Base-by-base conservation (phyloP, 805 yeast species). In the Saccharomycopsis javanensis region DNA sequence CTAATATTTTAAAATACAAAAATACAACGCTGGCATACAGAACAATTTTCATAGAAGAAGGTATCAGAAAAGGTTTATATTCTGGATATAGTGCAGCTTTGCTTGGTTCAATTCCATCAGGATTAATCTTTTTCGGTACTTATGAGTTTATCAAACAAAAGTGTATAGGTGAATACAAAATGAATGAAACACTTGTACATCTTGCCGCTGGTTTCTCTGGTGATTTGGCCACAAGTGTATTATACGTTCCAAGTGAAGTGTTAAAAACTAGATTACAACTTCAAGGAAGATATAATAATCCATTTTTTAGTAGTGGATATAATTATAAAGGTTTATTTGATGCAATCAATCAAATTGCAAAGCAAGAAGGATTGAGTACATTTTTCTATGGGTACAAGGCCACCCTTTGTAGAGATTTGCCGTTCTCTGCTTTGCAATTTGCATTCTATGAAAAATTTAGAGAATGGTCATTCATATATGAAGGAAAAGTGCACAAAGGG, bases 171-270 rank as follows among this genome's bases (percentile, higher is more conserved):
- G 83, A 81, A 31, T 80, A 75, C 65, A 76, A 79, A 7, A 62
- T 85, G 6, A 88, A 90, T 64, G 97, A 90, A 60, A 88, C 96
- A 0, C 62, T 86, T 10, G 74, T 96, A 7, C 92, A 88, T 67
- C 75, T 94, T 54, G 72, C 82, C 1, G 91, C 96, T 1, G 99
- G 99, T 0, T 82, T 94, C 56, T 64, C 91, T n/a, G 99, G 98
- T 28, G 99, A 94, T 69, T 77, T 94, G 58, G 91, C 88, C 3
- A 85, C 94, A 23, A 86, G 95, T 64, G 69, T 94, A 5, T 83
- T 88, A 35, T 94, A 92, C 65, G 99, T 94, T 8, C 99, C 99
- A 5, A 82, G 91, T 30, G 99, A 94, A 68, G 98, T 94, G 6
- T 71, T 94, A 56, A 94, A 94, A 68, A 90, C 99, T 6, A 77